Conservation (phyloP, 768 basidiomycete genomes). For the Lepiota brunneoincarnata region DNA sequence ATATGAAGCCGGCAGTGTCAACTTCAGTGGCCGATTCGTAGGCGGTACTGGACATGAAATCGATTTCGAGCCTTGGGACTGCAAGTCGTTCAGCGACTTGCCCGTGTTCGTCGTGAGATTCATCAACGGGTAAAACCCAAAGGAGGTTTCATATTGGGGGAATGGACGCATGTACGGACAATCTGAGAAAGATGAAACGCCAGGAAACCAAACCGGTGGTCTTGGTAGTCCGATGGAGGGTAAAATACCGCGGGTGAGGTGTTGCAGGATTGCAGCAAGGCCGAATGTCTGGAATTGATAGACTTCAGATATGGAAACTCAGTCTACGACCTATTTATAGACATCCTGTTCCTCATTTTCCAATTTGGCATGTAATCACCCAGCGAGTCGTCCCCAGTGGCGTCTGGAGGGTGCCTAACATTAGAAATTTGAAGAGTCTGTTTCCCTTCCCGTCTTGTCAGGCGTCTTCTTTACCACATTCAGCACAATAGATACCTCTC, state of each 20-base stretch:
- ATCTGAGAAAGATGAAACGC: background rate
- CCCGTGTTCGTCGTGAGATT: constrained; percentile 6
- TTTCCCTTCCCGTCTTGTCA: background rate
- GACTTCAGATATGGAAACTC: constrained; percentile 4
- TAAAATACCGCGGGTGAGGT: background rate
- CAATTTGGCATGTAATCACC: background rate
- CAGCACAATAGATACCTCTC: background rate
- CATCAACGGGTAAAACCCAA: background rate
- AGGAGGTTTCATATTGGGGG: background rate
- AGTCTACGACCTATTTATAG: constrained; percentile 5
- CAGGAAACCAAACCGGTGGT: background rate
- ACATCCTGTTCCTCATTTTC: background rate
- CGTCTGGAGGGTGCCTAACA: constrained; percentile 1
- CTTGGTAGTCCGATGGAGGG: background rate
- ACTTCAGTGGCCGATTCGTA: background rate
- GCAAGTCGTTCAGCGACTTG: background rate
- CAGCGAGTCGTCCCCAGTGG: background rate
- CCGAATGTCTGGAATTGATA: background rate
- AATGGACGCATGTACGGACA: background rate
- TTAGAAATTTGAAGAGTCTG: background rate
- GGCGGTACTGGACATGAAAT: background rate
- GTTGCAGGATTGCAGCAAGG: background rate
- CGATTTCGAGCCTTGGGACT: background rate
- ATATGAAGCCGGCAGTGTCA: constrained; percentile 7
- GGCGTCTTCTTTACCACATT: constrained; percentile 1